These are phyloP conservation scores for Linnemannia zychae DNA, from an alignment of 192 early-diverging fungal genomes.

Conservation along the genomic window DNA sequence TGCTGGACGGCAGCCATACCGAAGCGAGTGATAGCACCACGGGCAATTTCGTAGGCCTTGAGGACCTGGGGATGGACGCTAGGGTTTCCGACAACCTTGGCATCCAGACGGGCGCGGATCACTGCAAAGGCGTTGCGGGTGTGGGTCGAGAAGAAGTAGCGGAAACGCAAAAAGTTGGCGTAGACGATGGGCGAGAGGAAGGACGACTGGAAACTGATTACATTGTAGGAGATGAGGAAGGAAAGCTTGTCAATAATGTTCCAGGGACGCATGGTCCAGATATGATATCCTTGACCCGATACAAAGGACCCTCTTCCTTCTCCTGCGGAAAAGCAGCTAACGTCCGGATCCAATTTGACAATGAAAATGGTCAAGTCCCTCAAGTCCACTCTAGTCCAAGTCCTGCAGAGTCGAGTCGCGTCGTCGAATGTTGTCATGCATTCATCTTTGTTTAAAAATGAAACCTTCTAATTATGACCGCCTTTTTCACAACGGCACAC, in stretches of 20 bases:
- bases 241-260: not conserved
- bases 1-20: slow-evolving; percentile 56
- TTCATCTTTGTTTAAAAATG: not conserved
- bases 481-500: not conserved
- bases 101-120: slow-evolving; percentile 53
- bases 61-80: slow-evolving; percentile 60
- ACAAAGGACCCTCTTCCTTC: no score
- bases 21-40: slow-evolving; percentile 45
- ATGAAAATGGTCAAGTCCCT: not conserved
- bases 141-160: slow-evolving; percentile 74
- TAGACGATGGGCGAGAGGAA: slow-evolving; percentile 73
- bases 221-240: slow-evolving; percentile 18
- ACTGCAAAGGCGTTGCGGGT: slow-evolving; percentile 60
- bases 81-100: slow-evolving; percentile 54
- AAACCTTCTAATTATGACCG: slow-evolving; percentile 3
- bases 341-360: no score
- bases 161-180: slow-evolving; percentile 79
- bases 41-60: slow-evolving; percentile 55
- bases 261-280: not conserved
- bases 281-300: not conserved
- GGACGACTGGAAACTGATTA: slow-evolving; percentile 58
- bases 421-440: not conserved
- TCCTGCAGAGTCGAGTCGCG: not conserved
- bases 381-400: not conserved
- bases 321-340: no score